A percentile compares a stretch with the other conserved stretches of the same genome.
phyloP scores from a whole-genome alignment of 1,284 basidiomycete species.

The Kwoniella shivajii region DNA sequence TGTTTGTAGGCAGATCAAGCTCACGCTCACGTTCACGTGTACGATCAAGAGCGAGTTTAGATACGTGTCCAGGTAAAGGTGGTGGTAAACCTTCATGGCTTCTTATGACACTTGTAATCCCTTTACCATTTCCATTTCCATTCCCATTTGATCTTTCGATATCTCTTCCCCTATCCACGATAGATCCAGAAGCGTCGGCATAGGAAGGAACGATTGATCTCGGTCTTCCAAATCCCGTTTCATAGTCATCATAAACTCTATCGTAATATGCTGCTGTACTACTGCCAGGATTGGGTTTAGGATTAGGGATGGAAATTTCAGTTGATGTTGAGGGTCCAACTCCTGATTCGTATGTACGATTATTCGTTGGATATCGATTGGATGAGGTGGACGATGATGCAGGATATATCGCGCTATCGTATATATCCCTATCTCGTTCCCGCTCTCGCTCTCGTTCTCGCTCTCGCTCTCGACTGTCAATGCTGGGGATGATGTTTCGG shows the following conservation, averaged over 20 bases:
- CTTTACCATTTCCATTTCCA: not conserved
- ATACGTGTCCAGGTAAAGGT: too few relatives aligned
- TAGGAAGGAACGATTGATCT: not conserved
- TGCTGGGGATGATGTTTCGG: not conserved
- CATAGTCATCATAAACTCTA: slow-evolving; percentile 9
- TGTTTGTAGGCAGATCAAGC: too few relatives aligned
- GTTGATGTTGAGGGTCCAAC: not conserved
- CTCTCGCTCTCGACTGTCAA: too few relatives aligned
- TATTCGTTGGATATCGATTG: not conserved
- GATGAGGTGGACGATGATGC: not conserved
- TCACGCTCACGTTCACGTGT: too few relatives aligned
- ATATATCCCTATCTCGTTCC: too few relatives aligned
- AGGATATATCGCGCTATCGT: not conserved
- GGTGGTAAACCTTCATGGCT: slow-evolving; percentile 3
- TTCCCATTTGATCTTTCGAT: not conserved
- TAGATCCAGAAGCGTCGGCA: not conserved
- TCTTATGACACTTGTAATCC: not conserved
- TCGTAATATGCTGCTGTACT: slow-evolving; percentile 8
- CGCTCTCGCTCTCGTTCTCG: too few relatives aligned
- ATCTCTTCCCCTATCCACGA: not conserved
- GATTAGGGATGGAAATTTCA: too few relatives aligned
- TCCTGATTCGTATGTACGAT: not conserved
- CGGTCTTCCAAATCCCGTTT: slow-evolving; percentile 3
- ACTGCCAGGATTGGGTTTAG: not conserved
- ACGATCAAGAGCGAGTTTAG: too few relatives aligned